Evolutionary conservation across 441 rosid genomes (phyloP), one percentile per base, ranked within the genome.

Genomic region (Brassica hybrid): DNA sequence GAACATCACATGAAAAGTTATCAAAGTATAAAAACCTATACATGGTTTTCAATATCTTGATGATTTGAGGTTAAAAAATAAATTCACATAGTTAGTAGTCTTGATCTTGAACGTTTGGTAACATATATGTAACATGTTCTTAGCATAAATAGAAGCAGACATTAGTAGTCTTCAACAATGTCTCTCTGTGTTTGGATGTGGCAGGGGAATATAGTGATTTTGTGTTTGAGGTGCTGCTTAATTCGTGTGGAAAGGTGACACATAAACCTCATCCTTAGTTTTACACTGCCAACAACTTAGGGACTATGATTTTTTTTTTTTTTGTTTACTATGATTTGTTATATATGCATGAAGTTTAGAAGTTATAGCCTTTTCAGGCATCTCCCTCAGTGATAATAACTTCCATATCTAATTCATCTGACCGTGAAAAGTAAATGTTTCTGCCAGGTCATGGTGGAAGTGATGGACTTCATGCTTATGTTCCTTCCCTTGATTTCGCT

Each of bases 361-460:
- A 56, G 65, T 12, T 36, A 0, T 18, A 27, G 43, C 45, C 12
- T 14, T 23, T 36, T 23, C 11, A 16, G 5, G 57, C 23, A 25
- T 56, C 4, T 64, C 6, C 1, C 9, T 71, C 36, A 43, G 3
- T 57, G 41, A 41, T 77, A 64, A 43, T 71, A 70, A 1, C 36
- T 10, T 72, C 32, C 32, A 59, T 16, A 54, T 16, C 21, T 14
- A 2, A 0, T 43, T 4, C 1, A 25, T 7, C 13, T 38, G 59
- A 76, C 75, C 0, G 9, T 23, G n/a, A 57, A 43, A 43, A 71
- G 54, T 60, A 43, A 48, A 67, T 57, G 4, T 10, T 17, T 13
- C 7, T 1, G 23, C 57, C 63, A 94, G 98, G 98, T 52, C 97
- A 94, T 68, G 98, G 98, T 61, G 97, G 97, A 80, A 94, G 97